phyloP scores from a whole-genome alignment of 2,329 filamentous ascomycete species.

The Pseudogymnoascus sp. region DNA sequence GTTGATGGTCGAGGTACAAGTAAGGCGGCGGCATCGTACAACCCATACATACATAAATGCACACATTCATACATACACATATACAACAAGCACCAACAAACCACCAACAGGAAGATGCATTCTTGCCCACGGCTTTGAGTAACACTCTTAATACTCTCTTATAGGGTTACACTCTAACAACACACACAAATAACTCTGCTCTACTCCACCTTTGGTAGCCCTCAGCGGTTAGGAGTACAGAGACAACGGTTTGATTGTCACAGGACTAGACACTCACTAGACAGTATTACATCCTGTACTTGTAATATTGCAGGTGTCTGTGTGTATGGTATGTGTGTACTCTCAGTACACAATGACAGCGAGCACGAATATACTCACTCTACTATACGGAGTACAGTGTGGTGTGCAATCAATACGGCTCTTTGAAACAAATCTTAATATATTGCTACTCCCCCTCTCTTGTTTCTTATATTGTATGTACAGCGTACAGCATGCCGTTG shows the following conservation, averaged over 20 bases:
- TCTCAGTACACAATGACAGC: not conserved
- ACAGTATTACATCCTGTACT: not conserved
- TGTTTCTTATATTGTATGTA: not conserved
- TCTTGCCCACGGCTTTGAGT: not conserved
- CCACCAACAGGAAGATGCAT: not conserved
- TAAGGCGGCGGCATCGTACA: not conserved
- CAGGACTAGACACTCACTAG: not conserved
- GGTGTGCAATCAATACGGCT: not conserved
- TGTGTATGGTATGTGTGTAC: not conserved
- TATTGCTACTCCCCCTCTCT: not conserved
- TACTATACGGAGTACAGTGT: slow-evolving; percentile 2
- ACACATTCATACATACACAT: too few relatives aligned
- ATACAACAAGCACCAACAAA: not conserved
- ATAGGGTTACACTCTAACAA: not conserved
- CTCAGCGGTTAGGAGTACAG: not conserved
- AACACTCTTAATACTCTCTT: not conserved
- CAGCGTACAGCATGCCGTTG: not conserved
- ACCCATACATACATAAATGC: not conserved
- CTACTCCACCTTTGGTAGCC: not conserved
- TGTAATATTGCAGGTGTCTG: too few relatives aligned
- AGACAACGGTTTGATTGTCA: slow-evolving; percentile 4
- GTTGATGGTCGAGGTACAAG: not conserved
- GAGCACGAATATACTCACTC: not conserved
- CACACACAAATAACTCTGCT: not conserved
- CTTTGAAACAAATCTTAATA: slow-evolving; percentile 1